A percentile compares a stretch with the other conserved stretches of the same genome.
These are phyloP conservation scores for Malus asiatica DNA, from an alignment of 306 rosid species.

Conservation along the genomic window DNA sequence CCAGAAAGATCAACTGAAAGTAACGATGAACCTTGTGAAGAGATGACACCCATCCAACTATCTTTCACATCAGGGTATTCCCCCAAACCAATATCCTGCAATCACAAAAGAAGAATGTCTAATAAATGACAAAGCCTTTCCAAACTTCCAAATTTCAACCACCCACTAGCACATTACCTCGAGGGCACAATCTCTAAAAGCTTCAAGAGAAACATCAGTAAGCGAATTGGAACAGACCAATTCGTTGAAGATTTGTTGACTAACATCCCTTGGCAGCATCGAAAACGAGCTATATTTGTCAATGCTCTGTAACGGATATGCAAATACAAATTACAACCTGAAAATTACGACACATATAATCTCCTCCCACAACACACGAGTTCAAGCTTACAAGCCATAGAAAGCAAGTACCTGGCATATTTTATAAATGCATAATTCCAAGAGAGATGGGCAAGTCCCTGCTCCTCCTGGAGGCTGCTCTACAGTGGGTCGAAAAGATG, in stretches of 20 bases:
- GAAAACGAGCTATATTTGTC: constrained; percentile 41
- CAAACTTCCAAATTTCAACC: constrained; percentile 15
- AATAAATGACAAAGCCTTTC: constrained; percentile 3
- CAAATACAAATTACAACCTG: background rate
- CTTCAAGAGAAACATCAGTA: constrained; percentile 36
- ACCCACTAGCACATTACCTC: constrained; percentile 31
- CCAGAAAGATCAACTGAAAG: constrained; percentile 59
- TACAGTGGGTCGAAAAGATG: constrained; percentile 27
- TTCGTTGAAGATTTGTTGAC: constrained; percentile 58
- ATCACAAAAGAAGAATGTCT: constrained; percentile 1
- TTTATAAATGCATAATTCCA: constrained; percentile 51
- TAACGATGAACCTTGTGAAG: constrained; percentile 57
- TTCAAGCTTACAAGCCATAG: background rate
- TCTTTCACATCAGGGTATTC: constrained; percentile 54
- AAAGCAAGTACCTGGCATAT: constrained; percentile 48
- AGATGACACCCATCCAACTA: constrained; percentile 57
- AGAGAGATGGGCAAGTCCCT: constrained; percentile 43
- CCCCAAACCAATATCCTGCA: constrained; percentile 56
- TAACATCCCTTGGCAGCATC: constrained; percentile 55
- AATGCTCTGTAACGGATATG: constrained; percentile 38
- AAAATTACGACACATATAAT: background rate
- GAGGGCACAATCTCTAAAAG: constrained; percentile 65
- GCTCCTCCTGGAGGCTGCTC: constrained; percentile 26
- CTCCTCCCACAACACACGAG: background rate
- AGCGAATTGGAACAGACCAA: constrained; percentile 51